These are phyloP conservation scores for Clavispora carvajalis DNA, from an alignment of 805 yeast species.

Conservation along the genomic window DNA sequence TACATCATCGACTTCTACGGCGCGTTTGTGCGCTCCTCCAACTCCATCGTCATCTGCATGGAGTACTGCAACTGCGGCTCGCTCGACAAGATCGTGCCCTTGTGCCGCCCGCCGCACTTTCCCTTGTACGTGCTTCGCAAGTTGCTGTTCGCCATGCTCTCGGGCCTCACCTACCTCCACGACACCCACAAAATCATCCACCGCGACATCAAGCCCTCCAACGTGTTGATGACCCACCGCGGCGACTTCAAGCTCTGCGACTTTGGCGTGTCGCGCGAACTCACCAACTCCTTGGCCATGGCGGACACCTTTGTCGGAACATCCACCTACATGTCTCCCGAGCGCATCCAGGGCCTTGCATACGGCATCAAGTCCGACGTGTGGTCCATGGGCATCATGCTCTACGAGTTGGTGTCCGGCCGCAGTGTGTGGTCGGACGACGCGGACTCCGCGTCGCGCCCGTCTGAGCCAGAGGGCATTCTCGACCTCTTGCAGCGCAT, in stretches of 20 bases:
- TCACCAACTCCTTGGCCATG: slow-evolving; percentile 74
- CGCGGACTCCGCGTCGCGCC: slow-evolving; percentile 17
- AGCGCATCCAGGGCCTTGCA: slow-evolving; percentile 89
- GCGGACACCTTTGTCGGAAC: slow-evolving; percentile 99
- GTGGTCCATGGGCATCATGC: slow-evolving; percentile 92
- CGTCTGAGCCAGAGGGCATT: slow-evolving; percentile 68
- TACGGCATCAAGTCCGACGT: slow-evolving; percentile 95
- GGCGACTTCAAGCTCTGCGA: slow-evolving; percentile 93
- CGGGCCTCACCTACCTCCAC: slow-evolving; percentile 79
- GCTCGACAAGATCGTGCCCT: slow-evolving; percentile 69
- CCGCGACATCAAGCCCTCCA: slow-evolving; percentile 93
- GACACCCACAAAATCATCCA: slow-evolving; percentile 84
- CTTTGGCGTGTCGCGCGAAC: slow-evolving; percentile 91
- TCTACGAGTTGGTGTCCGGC: slow-evolving; percentile 85
- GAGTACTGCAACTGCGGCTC: slow-evolving; percentile 96
- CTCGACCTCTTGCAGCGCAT: slow-evolving; percentile 86
- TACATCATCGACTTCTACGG: slow-evolving; percentile 89
- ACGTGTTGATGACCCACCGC: slow-evolving; percentile 77
- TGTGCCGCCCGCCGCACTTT: slow-evolving; percentile 32
- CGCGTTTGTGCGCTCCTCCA: slow-evolving; percentile 60
- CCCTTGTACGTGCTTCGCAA: slow-evolving; percentile 67
- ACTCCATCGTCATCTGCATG: slow-evolving; percentile 86
- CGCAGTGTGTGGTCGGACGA: slow-evolving; percentile 65
- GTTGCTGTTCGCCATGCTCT: slow-evolving; percentile 68
- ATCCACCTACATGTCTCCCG: slow-evolving; percentile 95